These are phyloP conservation scores for Sphaerulina vaccinii DNA, from an alignment of 2,329 filamentous ascomycete genomes.

Conservation along the genomic window DNA sequence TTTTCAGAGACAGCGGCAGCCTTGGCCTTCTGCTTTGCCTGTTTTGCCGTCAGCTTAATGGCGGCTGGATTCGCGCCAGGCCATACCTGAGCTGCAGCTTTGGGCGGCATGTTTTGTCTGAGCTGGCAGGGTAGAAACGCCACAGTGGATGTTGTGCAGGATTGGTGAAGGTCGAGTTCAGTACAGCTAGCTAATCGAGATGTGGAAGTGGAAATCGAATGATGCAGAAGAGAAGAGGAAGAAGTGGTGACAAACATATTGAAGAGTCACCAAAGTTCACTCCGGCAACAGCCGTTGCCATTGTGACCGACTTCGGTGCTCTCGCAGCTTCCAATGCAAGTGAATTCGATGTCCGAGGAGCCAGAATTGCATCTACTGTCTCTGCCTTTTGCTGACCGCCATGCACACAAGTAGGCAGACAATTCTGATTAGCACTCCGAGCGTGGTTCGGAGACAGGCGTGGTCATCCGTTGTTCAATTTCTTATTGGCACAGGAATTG, in stretches of 20 bases:
- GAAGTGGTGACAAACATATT: neutral
- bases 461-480: too few relatives aligned
- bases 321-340: neutral
- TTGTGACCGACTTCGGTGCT: neutral
- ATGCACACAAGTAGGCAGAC: too few relatives aligned
- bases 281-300: neutral
- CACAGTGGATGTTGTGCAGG: neutral
- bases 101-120: conserved; percentile 28
- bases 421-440: too few relatives aligned
- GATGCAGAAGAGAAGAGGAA: neutral
- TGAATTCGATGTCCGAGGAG: neutral
- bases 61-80: neutral
- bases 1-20: conserved; percentile 8
- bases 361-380: too few relatives aligned
- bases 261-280: neutral
- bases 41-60: neutral
- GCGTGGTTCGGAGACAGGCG: too few relatives aligned
- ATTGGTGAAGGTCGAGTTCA: too few relatives aligned
- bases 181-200: too few relatives aligned
- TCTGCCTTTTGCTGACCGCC: too few relatives aligned
- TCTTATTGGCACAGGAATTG: too few relatives aligned
- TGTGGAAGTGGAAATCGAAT: neutral
- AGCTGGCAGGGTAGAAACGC: neutral
- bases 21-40: conserved; percentile 14
- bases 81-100: conserved; percentile 22